Percentiles rank a stretch among this genome's conserved stretches.
phyloP scores from a whole-genome alignment of 345 rosid genomes.

The Arabidopsis suecica region DNA sequence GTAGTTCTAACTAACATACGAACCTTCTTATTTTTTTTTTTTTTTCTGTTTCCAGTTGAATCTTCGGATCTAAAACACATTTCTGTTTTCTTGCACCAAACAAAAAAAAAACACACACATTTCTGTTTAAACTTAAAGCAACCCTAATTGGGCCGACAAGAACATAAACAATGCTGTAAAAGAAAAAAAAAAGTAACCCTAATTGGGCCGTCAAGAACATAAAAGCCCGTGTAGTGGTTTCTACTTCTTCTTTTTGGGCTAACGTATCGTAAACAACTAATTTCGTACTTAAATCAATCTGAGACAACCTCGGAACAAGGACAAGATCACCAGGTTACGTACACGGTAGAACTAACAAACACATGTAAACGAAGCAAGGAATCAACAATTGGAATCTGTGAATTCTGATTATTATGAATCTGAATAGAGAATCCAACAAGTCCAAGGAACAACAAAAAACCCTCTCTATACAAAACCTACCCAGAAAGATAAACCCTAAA shows the following conservation, averaged over 20 bases:
- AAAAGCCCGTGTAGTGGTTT: background rate
- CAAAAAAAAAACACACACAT: no score
- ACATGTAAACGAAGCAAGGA: conserved; percentile 30
- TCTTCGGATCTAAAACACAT: background rate
- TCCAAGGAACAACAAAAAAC: background rate
- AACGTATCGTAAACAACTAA: background rate
- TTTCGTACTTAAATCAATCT: background rate
- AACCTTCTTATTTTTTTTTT: no score
- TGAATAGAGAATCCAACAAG: background rate
- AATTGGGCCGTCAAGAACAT: background rate
- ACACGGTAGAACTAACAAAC: background rate
- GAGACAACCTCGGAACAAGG: conserved; percentile 20
- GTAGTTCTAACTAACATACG: no score
- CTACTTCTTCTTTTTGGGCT: background rate
- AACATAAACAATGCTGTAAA: background rate
- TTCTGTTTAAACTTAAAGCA: no score
- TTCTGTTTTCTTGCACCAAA: background rate
- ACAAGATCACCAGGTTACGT: conserved; percentile 17
- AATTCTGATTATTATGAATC: background rate
- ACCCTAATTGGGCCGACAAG: no score
- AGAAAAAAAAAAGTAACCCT: background rate
- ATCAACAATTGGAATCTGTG: conserved; percentile 10
- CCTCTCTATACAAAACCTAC: conserved; percentile 18
- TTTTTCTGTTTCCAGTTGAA: background rate
- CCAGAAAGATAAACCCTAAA: conserved; percentile 18